Conservation (phyloP, 768 basidiomycete genomes). For the Lenzites betulinus region DNA sequence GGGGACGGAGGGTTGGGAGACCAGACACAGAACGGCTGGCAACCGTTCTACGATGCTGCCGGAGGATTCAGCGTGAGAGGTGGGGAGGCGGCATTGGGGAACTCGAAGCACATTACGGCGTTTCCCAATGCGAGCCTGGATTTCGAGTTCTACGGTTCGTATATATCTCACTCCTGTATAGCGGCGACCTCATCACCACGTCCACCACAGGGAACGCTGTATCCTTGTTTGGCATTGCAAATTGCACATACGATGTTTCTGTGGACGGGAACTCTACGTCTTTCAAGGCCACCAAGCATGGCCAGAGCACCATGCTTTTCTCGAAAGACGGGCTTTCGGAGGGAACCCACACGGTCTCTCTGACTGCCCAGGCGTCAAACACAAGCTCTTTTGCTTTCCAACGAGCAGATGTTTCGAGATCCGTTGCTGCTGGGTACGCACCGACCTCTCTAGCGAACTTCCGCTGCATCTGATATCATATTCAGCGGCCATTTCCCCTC, state of each 20-base stretch:
- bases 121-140: constrained; percentile 28
- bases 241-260: constrained; percentile 44
- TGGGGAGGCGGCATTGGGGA: constrained; percentile 13
- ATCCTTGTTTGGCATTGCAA: constrained; percentile 52
- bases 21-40: constrained; percentile 21
- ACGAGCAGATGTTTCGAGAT: constrained; percentile 48
- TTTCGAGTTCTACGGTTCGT: constrained; percentile 31
- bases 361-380: constrained; percentile 44
- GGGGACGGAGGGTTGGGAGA: constrained; percentile 22
- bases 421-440: constrained; percentile 21
- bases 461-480: neutral
- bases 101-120: constrained; percentile 24
- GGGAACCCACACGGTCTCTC: constrained; percentile 52
- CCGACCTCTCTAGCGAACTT: neutral
- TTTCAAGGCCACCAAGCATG: constrained; percentile 22
- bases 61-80: constrained; percentile 13
- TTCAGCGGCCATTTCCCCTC: constrained; percentile 16
- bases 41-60: constrained; percentile 14
- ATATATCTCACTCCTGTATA: neutral
- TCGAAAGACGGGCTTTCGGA: constrained; percentile 47
- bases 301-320: constrained; percentile 37
- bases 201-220: constrained; percentile 65
- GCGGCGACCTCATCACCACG: too few relatives aligned
- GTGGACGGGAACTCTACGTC: constrained; percentile 46
- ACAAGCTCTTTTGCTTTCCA: constrained; percentile 44